phyloP scores from a whole-genome alignment of 2,329 filamentous ascomycete species.

The Nothophoma quercina region DNA sequence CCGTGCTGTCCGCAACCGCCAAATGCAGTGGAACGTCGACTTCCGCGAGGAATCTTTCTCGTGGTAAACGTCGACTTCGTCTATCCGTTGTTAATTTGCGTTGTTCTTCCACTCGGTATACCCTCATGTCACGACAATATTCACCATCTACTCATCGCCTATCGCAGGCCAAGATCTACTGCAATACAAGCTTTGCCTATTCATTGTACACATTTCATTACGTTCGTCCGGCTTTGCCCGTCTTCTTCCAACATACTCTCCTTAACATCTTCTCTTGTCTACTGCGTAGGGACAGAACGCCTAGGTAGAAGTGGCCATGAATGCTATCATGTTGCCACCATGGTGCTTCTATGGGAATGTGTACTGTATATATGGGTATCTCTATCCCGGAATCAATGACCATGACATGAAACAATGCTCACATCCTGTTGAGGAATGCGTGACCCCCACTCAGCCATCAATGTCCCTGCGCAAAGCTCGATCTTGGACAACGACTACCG shows the following conservation, averaged over 20 bases:
- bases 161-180: constrained; percentile 10
- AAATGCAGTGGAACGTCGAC: constrained; percentile 72
- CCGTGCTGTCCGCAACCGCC: constrained; percentile 68
- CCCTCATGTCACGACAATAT: constrained; percentile 21
- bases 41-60: constrained; percentile 82
- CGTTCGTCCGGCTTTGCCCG: constrained; percentile 16
- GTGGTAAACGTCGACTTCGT: constrained; percentile 53
- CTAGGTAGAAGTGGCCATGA: constrained; percentile 25
- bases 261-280: constrained; percentile 26
- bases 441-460: too few species aligned
- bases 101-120: constrained; percentile 20
- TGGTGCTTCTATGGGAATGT: constrained; percentile 9
- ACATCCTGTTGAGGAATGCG: too few species aligned
- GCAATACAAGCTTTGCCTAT: constrained; percentile 18
- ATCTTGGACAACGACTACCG: too few species aligned
- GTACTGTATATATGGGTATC: constrained; percentile 17
- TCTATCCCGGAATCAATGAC: constrained; percentile 5
- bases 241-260: constrained; percentile 25
- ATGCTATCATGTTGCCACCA: constrained; percentile 27
- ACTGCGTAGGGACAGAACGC: constrained; percentile 23
- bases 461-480: too few species aligned
- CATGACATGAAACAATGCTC: too few species aligned
- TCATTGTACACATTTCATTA: constrained; percentile 43
- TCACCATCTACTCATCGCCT: constrained; percentile 6
- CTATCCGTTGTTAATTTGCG: constrained; percentile 14